These are phyloP conservation scores for Vigna mungo DNA, from an alignment of 306 rosid species.

Conservation along the genomic window DNA sequence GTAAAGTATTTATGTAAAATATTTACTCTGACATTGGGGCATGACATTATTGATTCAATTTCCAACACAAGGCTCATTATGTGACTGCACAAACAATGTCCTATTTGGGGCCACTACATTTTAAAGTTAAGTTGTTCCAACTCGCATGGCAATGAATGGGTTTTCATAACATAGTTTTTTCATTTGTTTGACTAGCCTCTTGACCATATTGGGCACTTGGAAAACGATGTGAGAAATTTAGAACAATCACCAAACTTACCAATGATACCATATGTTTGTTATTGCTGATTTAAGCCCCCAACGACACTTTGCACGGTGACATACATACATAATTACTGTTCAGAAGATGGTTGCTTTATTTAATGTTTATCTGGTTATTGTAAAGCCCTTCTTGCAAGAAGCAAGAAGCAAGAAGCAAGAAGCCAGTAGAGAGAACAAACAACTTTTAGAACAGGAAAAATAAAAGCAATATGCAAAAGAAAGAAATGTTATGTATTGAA, in stretches of 20 bases:
- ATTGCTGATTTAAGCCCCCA: conserved; percentile 47
- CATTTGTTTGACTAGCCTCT: conserved; percentile 57
- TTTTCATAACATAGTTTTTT: conserved; percentile 44
- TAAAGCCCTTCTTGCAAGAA: not conserved
- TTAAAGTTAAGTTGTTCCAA: conserved; percentile 49
- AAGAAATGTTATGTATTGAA: not conserved
- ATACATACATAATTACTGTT: conserved; percentile 32
- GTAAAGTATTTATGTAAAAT: conserved; percentile 39
- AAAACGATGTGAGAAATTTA: conserved; percentile 57
- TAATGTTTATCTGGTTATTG: conserved; percentile 23
- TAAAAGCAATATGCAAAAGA: not conserved
- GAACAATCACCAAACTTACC: conserved; percentile 62
- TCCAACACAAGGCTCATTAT: conserved; percentile 63
- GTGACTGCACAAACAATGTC: conserved; percentile 49
- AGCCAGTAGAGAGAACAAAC: conserved; percentile 13
- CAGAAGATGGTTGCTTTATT: conserved; percentile 30
- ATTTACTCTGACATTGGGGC: conserved; percentile 49
- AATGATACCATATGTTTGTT: conserved; percentile 44
- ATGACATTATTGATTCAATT: conserved; percentile 60
- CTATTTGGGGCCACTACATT: conserved; percentile 52
- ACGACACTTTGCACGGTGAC: conserved; percentile 54
- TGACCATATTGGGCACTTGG: conserved; percentile 50
- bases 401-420: conserved; percentile 2
- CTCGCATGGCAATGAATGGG: conserved; percentile 48
- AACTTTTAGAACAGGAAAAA: conserved; percentile 4